Conservation (phyloP, 208 protist genomes). For the Phytomonas francai region DNA sequence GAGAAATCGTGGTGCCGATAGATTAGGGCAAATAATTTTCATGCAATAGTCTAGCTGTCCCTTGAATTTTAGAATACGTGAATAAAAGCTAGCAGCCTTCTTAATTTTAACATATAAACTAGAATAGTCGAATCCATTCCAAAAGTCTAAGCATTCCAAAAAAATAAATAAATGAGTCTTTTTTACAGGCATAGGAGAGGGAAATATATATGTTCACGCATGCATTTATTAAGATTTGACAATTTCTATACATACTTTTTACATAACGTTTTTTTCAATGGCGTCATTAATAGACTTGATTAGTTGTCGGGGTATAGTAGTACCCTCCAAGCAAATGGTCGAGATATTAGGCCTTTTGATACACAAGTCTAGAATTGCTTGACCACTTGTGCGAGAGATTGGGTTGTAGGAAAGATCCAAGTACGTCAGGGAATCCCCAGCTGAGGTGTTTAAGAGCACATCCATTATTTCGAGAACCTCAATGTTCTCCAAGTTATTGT, state of each 20-base stretch:
- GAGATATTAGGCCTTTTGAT: not conserved
- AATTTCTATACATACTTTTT: constrained; percentile 3
- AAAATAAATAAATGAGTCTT: not conserved
- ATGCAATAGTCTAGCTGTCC: not conserved
- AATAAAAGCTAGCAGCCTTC: not conserved
- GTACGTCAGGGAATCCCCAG: not conserved
- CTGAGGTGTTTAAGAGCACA: not conserved
- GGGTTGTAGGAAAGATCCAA: constrained; percentile 12
- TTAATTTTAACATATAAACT: not conserved
- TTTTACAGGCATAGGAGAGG: not conserved
- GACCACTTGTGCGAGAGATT: constrained; percentile 5
- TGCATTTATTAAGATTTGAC: not conserved
- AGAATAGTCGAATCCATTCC: not conserved
- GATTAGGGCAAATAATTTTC: not conserved
- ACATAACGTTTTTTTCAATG: not conserved
- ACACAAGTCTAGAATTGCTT: constrained; percentile 3
- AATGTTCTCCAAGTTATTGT: constrained; percentile 11
- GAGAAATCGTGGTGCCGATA: not conserved
- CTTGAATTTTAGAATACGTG: not conserved
- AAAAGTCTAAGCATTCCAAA: too few relatives aligned
- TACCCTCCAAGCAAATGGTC: constrained; percentile 1
- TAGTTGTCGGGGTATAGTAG: not conserved
- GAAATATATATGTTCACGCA: not conserved
- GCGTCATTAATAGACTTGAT: not conserved
- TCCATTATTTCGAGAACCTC: constrained; percentile 2